A percentile compares a stretch with the other conserved stretches of the same genome.
phyloP scores from a whole-genome alignment of 2,329 filamentous ascomycete species.

The Trichoderma harzianum region DNA sequence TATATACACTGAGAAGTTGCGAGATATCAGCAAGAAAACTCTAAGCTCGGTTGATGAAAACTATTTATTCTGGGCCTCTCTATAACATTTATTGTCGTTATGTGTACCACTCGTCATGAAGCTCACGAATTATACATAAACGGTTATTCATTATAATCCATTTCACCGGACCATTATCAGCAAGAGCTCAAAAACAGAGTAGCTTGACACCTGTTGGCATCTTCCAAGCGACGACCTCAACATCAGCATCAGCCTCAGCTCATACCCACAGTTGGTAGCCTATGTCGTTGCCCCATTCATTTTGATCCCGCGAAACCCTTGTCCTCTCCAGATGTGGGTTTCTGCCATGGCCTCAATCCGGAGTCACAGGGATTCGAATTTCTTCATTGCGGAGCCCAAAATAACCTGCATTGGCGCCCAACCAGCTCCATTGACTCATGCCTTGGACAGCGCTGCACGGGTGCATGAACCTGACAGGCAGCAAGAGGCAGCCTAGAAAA shows the following conservation, averaged over 20 bases:
- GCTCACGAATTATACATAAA: neutral
- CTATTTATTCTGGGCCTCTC: neutral
- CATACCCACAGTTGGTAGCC: neutral
- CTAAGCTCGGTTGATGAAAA: neutral
- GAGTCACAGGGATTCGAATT: neutral
- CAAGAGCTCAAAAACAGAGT: neutral
- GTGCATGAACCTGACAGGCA: conserved; percentile 16
- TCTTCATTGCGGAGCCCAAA: neutral
- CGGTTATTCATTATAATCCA: neutral
- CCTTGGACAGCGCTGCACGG: conserved; percentile 1
- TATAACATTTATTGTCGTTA: neutral
- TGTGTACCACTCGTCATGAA: neutral
- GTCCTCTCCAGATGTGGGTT: neutral
- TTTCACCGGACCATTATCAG: neutral
- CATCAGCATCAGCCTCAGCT: neutral
- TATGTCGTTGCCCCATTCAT: neutral
- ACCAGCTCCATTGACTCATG: conserved; percentile 14
- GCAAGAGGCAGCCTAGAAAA: conserved; percentile 1
- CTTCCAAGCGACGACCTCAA: neutral
- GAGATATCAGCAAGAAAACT: neutral
- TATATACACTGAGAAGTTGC: neutral
- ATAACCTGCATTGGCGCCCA: conserved; percentile 16
- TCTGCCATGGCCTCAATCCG: neutral
- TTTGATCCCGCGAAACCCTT: neutral
- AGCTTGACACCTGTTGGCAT: neutral